Evolutionary conservation across 768 basidiomycete species (phyloP).

Genomic region (Lyophyllum atratum): DNA sequence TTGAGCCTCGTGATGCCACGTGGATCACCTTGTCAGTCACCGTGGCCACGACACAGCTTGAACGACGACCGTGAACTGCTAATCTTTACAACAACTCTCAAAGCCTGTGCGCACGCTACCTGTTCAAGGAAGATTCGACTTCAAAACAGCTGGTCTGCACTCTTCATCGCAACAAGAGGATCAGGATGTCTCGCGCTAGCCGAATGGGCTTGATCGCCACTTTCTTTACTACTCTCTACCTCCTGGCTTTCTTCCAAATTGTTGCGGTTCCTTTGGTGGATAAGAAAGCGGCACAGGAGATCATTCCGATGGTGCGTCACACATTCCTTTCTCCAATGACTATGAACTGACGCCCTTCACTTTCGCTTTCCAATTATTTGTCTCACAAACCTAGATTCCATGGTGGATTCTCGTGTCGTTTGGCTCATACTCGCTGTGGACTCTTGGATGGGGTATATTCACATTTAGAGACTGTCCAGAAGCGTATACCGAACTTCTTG

Average conservation of each 20-base stretch:
- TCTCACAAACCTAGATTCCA: slow-evolving; percentile 52
- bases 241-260: slow-evolving; percentile 56
- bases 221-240: slow-evolving; percentile 48
- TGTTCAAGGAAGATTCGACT: no score
- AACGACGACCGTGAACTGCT: no score
- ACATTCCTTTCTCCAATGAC: neutral
- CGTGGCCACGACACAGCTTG: no score
- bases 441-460: slow-evolving; percentile 73
- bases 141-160: no score
- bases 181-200: slow-evolving; percentile 61
- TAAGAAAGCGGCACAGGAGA: slow-evolving; percentile 41
- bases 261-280: slow-evolving; percentile 58
- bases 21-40: no score
- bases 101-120: no score
- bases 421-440: slow-evolving; percentile 78
- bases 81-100: no score
- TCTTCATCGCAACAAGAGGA: neutral
- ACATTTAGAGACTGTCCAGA: slow-evolving; percentile 80
- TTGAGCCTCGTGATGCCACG: no score
- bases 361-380: neutral
- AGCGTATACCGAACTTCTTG: slow-evolving; percentile 70
- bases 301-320: slow-evolving; percentile 61
- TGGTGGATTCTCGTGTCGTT: slow-evolving; percentile 84
- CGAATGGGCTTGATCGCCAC: slow-evolving; percentile 50
- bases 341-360: neutral